Percentiles rank a stretch among this genome's conserved stretches.
phyloP scores from a whole-genome alignment of 164 flowering plant species.

The Stephania japonica region DNA sequence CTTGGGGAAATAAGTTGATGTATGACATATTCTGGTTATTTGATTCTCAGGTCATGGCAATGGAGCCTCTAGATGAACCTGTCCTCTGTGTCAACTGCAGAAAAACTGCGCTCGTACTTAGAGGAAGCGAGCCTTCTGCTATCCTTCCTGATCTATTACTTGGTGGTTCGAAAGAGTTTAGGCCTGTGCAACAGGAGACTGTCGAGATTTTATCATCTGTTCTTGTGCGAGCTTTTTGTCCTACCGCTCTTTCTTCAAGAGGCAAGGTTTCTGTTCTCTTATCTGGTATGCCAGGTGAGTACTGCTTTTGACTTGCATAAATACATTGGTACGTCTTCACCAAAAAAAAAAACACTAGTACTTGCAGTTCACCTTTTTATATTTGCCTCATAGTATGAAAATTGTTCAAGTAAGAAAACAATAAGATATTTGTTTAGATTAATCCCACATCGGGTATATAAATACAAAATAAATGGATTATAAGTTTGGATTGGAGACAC shows the following conservation, averaged over 20 bases:
- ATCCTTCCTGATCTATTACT: conserved; percentile 62
- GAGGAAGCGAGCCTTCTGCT: conserved; percentile 69
- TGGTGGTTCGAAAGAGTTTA: conserved; percentile 23
- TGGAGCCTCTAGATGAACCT: conserved; percentile 71
- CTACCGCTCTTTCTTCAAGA: conserved; percentile 76
- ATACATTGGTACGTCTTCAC: neutral
- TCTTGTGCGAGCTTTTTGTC: conserved; percentile 69
- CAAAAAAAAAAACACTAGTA: too few species aligned
- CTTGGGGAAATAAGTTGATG: neutral
- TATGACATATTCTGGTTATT: neutral
- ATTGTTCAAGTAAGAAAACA: neutral
- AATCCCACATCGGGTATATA: too few species aligned
- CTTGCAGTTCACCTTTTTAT: too few species aligned
- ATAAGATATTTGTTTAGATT: too few species aligned
- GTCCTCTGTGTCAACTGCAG: conserved; percentile 61
- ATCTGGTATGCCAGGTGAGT: conserved; percentile 68
- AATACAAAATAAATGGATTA: too few species aligned
- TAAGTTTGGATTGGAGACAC: too few species aligned
- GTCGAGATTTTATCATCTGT: conserved; percentile 61
- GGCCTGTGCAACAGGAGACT: conserved; percentile 55
- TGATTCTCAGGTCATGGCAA: conserved; percentile 56
- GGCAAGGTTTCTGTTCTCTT: conserved; percentile 69
- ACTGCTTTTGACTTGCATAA: neutral
- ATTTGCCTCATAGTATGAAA: neutral
- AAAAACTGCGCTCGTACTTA: conserved; percentile 86